phyloP scores from a whole-genome alignment of 352 stramenopile species.

The Pythium periplocum region DNA sequence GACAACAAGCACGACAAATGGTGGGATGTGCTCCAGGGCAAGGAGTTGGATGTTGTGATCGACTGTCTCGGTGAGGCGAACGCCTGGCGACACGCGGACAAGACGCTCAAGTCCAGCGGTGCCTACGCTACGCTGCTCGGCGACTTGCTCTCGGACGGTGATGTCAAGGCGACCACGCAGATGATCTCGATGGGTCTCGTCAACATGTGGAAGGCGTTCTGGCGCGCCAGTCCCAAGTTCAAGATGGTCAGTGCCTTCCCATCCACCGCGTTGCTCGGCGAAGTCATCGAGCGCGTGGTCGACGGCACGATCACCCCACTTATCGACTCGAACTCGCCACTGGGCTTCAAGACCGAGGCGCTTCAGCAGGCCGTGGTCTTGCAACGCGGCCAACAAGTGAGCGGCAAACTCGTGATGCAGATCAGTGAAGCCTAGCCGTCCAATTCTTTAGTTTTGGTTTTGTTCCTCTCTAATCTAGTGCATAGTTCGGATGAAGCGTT shows the following conservation, averaged over 20 bases:
- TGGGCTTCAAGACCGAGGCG: slow-evolving; percentile 58
- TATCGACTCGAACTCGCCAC: slow-evolving; percentile 52
- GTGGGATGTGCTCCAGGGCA: slow-evolving; percentile 23
- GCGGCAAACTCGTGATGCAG: slow-evolving; percentile 71
- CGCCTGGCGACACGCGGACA: slow-evolving; percentile 20
- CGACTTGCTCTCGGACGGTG: slow-evolving; percentile 18
- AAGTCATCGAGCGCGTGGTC: slow-evolving; percentile 35
- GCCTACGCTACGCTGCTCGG: slow-evolving; percentile 20
- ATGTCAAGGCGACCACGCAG: slow-evolving; percentile 13
- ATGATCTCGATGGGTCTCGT: slow-evolving; percentile 19
- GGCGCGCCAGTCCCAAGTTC: slow-evolving; percentile 18
- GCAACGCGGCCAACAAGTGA: slow-evolving; percentile 42
- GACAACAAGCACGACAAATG: slow-evolving; percentile 28
- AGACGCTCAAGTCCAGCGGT: slow-evolving; percentile 9
- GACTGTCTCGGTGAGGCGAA: slow-evolving; percentile 24
- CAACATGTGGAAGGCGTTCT: slow-evolving; percentile 25
- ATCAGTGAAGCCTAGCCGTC: slow-evolving; percentile 10
- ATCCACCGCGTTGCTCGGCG: slow-evolving; percentile 22
- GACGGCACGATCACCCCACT: slow-evolving; percentile 31
- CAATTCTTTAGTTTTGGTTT: background rate
- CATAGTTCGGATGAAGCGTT: slow-evolving; percentile 77
- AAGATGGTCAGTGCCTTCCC: slow-evolving; percentile 26
- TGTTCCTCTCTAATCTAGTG: slow-evolving; percentile 40
- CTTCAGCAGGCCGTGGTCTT: slow-evolving; percentile 46
- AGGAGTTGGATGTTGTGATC: slow-evolving; percentile 28